Evolutionary conservation across 1,139 yeast species (phyloP).

Genomic region (Hemisphaericaspora subhashii): DNA sequence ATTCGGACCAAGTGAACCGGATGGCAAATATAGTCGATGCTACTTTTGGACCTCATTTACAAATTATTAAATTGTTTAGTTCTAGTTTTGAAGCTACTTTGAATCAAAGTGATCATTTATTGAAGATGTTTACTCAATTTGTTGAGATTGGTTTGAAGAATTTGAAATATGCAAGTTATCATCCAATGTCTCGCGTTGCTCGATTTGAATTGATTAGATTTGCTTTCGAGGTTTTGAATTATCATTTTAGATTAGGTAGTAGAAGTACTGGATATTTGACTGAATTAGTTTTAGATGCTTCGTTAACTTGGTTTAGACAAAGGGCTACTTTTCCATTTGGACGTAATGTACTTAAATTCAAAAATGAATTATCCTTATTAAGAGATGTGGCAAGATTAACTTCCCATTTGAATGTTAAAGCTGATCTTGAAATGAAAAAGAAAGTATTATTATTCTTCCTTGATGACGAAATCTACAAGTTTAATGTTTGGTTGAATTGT

Average conservation of each 20-base stretch:
- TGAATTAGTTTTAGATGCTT: constrained; percentile 59
- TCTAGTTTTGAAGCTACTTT: constrained; percentile 84
- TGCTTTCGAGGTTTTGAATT: constrained; percentile 62
- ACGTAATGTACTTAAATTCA: constrained; percentile 69
- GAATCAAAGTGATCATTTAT: constrained; percentile 69
- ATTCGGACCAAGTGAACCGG: constrained; percentile 58
- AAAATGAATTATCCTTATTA: constrained; percentile 65
- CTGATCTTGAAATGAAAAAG: constrained; percentile 40
- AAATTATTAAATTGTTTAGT: constrained; percentile 64
- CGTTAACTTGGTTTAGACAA: constrained; percentile 75
- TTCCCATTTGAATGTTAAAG: constrained; percentile 22
- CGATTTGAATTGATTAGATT: constrained; percentile 75
- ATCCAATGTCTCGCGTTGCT: constrained; percentile 75
- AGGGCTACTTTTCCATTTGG: constrained; percentile 79
- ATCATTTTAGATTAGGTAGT: constrained; percentile 51
- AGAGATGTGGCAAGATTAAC: constrained; percentile 48
- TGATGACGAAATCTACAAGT: constrained; percentile 70
- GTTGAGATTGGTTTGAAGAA: constrained; percentile 59
- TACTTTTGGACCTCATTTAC: constrained; percentile 71
- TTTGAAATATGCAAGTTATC: constrained; percentile 63
- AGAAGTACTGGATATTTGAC: constrained; percentile 48
- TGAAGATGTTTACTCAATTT: constrained; percentile 68
- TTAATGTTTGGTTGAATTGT: constrained; percentile 81
- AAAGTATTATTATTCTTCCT: constrained; percentile 59
- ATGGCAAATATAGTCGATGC: constrained; percentile 49